A percentile compares a stretch with the other conserved stretches of the same genome.
phyloP scores from a whole-genome alignment of 495 filamentous ascomycete genomes.

The Lasiosphaeria miniovina region DNA sequence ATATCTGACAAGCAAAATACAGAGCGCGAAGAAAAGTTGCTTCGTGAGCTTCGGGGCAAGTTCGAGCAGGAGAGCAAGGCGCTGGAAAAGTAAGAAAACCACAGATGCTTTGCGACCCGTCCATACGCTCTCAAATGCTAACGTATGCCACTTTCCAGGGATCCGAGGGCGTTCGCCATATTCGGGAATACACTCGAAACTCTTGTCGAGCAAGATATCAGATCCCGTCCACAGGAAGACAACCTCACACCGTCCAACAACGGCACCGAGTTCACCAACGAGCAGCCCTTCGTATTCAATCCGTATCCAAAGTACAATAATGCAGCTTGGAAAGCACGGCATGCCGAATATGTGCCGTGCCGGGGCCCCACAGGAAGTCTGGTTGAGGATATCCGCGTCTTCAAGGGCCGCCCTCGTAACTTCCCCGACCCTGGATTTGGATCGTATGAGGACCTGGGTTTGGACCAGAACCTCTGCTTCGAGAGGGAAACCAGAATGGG shows the following conservation, averaged over 20 bases:
- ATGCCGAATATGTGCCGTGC: slow-evolving; percentile 36
- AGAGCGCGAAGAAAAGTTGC: slow-evolving; percentile 21
- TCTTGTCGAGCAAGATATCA: slow-evolving; percentile 33
- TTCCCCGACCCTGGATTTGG: slow-evolving; percentile 80
- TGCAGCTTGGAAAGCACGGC: slow-evolving; percentile 26
- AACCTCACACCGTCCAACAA: slow-evolving; percentile 25
- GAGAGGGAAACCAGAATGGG: slow-evolving; percentile 84
- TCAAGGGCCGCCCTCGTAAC: slow-evolving; percentile 60
- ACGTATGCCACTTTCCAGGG: background rate
- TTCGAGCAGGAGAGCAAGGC: slow-evolving; percentile 40
- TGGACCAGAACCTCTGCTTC: slow-evolving; percentile 83
- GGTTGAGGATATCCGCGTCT: slow-evolving; percentile 41
- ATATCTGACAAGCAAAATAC: background rate
- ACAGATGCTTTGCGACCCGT: background rate
- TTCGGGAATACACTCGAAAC: slow-evolving; percentile 47
- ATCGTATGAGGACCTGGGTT: slow-evolving; percentile 66
- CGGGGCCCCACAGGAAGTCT: slow-evolving; percentile 31
- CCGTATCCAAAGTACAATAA: slow-evolving; percentile 50
- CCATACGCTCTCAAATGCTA: background rate
- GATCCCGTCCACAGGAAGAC: slow-evolving; percentile 19
- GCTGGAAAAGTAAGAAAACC: slow-evolving; percentile 36
- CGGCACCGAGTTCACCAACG: slow-evolving; percentile 26
- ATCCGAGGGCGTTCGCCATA: slow-evolving; percentile 37
- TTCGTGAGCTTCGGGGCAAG: slow-evolving; percentile 14
- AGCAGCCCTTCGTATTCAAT: slow-evolving; percentile 40